Base-by-base conservation (phyloP, 306 rosid genomes). In the Acmispon strigosus region DNA sequence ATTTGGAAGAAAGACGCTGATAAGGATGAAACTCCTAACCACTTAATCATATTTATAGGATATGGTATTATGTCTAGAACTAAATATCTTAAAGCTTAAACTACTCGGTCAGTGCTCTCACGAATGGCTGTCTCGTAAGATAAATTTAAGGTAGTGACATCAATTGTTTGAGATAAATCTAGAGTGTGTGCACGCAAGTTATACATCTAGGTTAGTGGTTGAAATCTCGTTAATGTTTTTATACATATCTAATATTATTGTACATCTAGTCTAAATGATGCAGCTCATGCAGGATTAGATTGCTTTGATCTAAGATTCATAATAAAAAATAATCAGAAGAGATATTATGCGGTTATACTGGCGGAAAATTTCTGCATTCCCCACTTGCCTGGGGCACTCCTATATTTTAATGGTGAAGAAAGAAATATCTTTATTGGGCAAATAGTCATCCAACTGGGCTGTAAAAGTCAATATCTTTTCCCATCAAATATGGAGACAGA, bases 111-210 rank as follows among this genome's bases (percentile, higher is more conserved):
- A 69, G 22, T 41, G 11, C 24, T 9, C 39, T 9, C 14, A 10
- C 10, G n/a, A 56, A 54, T 69, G 65, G 37, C 8, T 69, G 9
- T 60, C 19, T 49, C 15, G n/a, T 5, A 7, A 24, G 39, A 45
- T 22, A 12, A 19, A 41, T 49, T 19, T 22, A 43, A 37, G 8
- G 54, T 44, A 2, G 37, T 7, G 24, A 2, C 36, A 42, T 73
- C 34, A 63, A 70, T 62, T 62, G 71, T 61, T 56, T 65, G 74
- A 36, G 63, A 47, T 24, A 59, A 73, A 73, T 17, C 17, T 19
- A 15, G 14, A 12, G 14, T 43, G 70, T 5, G 19, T 45, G 20
- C 55, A 8, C 12, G 9, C 41, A 13, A 8, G 49, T 66, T 51
- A 53, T 61, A 32, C 49, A 15, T 79, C 42, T 52, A 24, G 36